Percentiles rank a stretch among this genome's conserved stretches.
These are phyloP conservation scores for Amaranthus tricolor DNA, from an alignment of 179 eudicot genomes.

Conservation along the genomic window DNA sequence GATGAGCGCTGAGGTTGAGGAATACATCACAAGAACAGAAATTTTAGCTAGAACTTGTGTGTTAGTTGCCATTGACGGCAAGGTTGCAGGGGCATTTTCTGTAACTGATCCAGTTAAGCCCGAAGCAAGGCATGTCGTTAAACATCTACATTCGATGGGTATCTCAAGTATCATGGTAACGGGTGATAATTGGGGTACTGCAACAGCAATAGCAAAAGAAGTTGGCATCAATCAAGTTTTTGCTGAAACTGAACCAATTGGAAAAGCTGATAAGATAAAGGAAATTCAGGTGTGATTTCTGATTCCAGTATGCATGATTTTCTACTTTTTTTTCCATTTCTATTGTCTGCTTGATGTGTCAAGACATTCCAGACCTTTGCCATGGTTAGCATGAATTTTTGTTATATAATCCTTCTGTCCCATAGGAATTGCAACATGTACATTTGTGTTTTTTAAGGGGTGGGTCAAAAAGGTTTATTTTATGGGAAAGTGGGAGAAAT, in stretches of 20 bases:
- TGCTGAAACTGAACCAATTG: constrained; percentile 91
- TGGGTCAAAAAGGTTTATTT: too few species aligned
- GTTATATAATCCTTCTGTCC: too few species aligned
- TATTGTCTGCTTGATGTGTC: neutral
- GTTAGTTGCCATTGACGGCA: constrained; percentile 73
- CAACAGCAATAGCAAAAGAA: constrained; percentile 72
- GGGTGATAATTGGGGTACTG: constrained; percentile 97
- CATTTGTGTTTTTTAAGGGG: too few species aligned
- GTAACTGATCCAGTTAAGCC: constrained; percentile 97
- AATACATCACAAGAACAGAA: constrained; percentile 56
- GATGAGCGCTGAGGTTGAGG: constrained; percentile 55
- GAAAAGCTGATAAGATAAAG: constrained; percentile 84
- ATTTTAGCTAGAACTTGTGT: constrained; percentile 81
- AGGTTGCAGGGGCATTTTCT: constrained; percentile 80
- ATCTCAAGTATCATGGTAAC: constrained; percentile 90
- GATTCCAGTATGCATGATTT: neutral
- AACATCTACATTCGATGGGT: constrained; percentile 66
- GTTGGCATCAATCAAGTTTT: constrained; percentile 73
- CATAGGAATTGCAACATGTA: too few species aligned
- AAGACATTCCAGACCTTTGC: too few species aligned
- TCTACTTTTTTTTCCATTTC: neutral
- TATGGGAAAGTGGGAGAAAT: too few species aligned
- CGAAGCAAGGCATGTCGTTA: constrained; percentile 72
- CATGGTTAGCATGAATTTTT: too few species aligned
- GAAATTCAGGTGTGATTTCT: constrained; percentile 70